Conservation (phyloP, 2,329 filamentous ascomycete genomes). For the Lachnellula occidentalis region DNA sequence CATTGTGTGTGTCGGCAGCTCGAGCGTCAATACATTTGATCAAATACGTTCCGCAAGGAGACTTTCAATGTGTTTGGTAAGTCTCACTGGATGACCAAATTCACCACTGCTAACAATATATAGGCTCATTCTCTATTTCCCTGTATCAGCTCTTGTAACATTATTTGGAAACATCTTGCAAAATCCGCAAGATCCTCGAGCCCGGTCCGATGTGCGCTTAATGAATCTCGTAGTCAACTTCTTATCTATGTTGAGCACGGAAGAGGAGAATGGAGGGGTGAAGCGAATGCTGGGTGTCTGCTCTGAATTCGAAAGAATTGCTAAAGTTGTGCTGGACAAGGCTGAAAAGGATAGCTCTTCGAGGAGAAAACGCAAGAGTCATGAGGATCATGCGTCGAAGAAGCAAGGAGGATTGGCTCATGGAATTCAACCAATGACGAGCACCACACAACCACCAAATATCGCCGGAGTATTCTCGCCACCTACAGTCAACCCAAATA, state of each 20-base stretch:
- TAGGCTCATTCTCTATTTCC: slow-evolving; percentile 91
- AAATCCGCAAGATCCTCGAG: slow-evolving; percentile 84
- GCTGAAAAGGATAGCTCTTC: slow-evolving; percentile 67
- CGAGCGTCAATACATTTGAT: slow-evolving; percentile 88
- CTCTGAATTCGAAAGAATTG: slow-evolving; percentile 94
- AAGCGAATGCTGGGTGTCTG: slow-evolving; percentile 92
- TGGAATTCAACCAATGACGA: slow-evolving; percentile 24
- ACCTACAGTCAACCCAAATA: slow-evolving; percentile 21
- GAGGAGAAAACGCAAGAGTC: slow-evolving; percentile 78
- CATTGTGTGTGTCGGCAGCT: slow-evolving; percentile 87
- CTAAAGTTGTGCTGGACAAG: slow-evolving; percentile 84
- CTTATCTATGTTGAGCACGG: slow-evolving; percentile 79
- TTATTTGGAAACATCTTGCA: slow-evolving; percentile 95
- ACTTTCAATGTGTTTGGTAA: slow-evolving; percentile 92
- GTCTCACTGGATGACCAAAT: slow-evolving; percentile 26
- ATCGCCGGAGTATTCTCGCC: slow-evolving; percentile 28
- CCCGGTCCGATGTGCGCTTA: slow-evolving; percentile 79
- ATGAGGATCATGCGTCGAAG: slow-evolving; percentile 38
- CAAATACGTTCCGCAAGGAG: slow-evolving; percentile 93
- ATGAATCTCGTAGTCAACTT: slow-evolving; percentile 95
- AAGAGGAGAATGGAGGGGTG: slow-evolving; percentile 84
- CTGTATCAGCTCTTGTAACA: slow-evolving; percentile 89
- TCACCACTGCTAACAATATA: slow-evolving; percentile 27
- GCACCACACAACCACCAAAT: slow-evolving; percentile 12
- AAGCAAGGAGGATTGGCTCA: slow-evolving; percentile 11